phyloP scores from a whole-genome alignment of 768 basidiomycete species.

The Pleurotus platypus region DNA sequence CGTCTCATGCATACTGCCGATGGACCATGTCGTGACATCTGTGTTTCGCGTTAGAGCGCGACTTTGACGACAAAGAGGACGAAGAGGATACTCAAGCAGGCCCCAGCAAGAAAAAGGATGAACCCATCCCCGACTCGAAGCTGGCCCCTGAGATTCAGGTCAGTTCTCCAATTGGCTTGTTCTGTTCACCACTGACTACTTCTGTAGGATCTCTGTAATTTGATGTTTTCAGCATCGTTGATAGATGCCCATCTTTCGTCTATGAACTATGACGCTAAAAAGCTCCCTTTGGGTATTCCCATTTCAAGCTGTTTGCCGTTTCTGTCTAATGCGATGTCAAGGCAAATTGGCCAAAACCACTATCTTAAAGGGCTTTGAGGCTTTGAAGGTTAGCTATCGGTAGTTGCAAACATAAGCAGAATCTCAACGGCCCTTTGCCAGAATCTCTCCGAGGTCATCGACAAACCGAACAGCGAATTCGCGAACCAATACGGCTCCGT shows the following conservation, averaged over 20 bases:
- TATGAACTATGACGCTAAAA: conserved; percentile 67
- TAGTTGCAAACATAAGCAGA: background rate
- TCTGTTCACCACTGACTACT: background rate
- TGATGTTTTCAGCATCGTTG: conserved; percentile 54
- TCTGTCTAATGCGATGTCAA: conserved; percentile 14
- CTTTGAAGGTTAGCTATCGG: conserved; percentile 40
- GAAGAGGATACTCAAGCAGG: conserved; percentile 29
- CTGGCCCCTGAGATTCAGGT: conserved; percentile 45
- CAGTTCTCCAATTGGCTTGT: conserved; percentile 5
- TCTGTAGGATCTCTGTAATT: conserved; percentile 38
- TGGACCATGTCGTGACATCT: background rate
- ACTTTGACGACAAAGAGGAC: conserved; percentile 48
- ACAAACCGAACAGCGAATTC: conserved; percentile 35
- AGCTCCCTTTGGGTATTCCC: conserved; percentile 50
- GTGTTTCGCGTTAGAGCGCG: conserved; percentile 34
- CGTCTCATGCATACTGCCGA: conserved; percentile 7
- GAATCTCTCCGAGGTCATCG: conserved; percentile 51
- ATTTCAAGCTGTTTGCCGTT: background rate
- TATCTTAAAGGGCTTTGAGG: conserved; percentile 55
- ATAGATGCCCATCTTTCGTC: conserved; percentile 53
- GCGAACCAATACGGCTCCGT: conserved; percentile 34
- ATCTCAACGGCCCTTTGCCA: conserved; percentile 15
- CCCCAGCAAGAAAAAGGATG: conserved; percentile 27
- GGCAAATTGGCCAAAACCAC: conserved; percentile 61
- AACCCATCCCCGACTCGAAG: conserved; percentile 41